phyloP scores from a whole-genome alignment of 2,329 filamentous ascomycete species.

The Metarhizium rileyi region DNA sequence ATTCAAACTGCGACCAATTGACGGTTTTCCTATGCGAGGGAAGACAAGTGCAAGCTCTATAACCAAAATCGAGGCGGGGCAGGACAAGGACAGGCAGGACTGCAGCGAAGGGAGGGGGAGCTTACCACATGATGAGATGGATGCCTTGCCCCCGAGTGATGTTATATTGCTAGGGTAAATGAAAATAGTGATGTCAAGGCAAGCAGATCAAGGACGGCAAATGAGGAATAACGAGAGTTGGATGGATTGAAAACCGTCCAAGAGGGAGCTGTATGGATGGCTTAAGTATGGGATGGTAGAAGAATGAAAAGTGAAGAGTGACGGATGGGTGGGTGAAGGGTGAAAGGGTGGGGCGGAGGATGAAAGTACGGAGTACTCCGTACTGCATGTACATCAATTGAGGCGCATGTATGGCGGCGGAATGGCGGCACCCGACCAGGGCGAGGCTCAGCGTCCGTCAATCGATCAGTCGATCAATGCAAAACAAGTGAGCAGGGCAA shows the following conservation, averaged over 20 bases:
- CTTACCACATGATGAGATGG: slow-evolving; percentile 17
- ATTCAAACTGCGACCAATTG: slow-evolving; percentile 10
- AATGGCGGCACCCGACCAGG: too few relatives aligned
- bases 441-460: background rate
- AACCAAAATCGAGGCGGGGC: slow-evolving; percentile 6
- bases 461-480: background rate
- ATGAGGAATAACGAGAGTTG: slow-evolving; percentile 4
- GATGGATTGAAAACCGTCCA: slow-evolving; percentile 1
- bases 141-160: slow-evolving; percentile 8
- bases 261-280: slow-evolving; percentile 7
- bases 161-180: slow-evolving; percentile 1
- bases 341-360: slow-evolving; percentile 8
- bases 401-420: too few relatives aligned
- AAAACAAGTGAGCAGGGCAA: background rate
- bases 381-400: too few relatives aligned
- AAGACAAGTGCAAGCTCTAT: background rate
- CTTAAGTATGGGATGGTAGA: slow-evolving; percentile 7
- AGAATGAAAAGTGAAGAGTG: slow-evolving; percentile 9
- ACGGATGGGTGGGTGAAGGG: too few relatives aligned
- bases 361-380: too few relatives aligned
- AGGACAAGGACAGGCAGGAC: slow-evolving; percentile 7
- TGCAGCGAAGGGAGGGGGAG: background rate
- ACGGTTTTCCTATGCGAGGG: background rate
- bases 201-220: slow-evolving; percentile 5
- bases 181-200: background rate